phyloP scores from a whole-genome alignment of 176 grass and related monocot species.

The Avena insularis region DNA sequence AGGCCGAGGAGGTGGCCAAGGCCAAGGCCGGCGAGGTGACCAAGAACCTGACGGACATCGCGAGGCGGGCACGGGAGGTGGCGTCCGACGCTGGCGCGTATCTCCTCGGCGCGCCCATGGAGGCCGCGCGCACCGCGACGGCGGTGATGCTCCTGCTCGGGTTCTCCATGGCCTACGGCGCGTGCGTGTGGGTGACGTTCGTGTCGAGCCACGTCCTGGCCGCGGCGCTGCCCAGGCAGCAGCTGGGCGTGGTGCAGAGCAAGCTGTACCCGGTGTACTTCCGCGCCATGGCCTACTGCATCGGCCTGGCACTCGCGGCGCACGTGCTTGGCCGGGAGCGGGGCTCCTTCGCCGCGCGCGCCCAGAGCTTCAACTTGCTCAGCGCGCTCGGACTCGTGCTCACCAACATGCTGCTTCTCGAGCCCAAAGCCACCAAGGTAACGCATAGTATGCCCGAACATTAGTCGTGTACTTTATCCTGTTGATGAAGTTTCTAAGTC shows the following conservation, averaged over 20 bases:
- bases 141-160: slow-evolving; percentile 67
- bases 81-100: slow-evolving; percentile 55
- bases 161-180: slow-evolving; percentile 65
- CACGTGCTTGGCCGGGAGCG: slow-evolving; percentile 62
- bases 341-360: slow-evolving; percentile 39
- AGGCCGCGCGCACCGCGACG: slow-evolving; percentile 42
- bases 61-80: slow-evolving; percentile 53
- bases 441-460: neutral
- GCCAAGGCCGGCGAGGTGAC: slow-evolving; percentile 44
- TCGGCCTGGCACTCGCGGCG: slow-evolving; percentile 51
- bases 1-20: slow-evolving; percentile 32
- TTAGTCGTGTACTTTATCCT: neutral
- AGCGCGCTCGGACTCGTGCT: slow-evolving; percentile 54
- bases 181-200: slow-evolving; percentile 89
- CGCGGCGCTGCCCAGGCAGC: slow-evolving; percentile 57
- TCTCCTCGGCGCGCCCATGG: slow-evolving; percentile 33
- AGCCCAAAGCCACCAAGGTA: slow-evolving; percentile 86
- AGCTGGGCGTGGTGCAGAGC: slow-evolving; percentile 87
- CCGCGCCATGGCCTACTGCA: slow-evolving; percentile 60
- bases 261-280: slow-evolving; percentile 95
- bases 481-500: neutral
- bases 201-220: slow-evolving; percentile 77
- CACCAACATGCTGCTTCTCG: slow-evolving; percentile 68
- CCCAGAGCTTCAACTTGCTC: slow-evolving; percentile 71
- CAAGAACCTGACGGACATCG: slow-evolving; percentile 72